Base-by-base conservation (phyloP, 352 stramenopile species). In the Peronospora belbahrii region DNA sequence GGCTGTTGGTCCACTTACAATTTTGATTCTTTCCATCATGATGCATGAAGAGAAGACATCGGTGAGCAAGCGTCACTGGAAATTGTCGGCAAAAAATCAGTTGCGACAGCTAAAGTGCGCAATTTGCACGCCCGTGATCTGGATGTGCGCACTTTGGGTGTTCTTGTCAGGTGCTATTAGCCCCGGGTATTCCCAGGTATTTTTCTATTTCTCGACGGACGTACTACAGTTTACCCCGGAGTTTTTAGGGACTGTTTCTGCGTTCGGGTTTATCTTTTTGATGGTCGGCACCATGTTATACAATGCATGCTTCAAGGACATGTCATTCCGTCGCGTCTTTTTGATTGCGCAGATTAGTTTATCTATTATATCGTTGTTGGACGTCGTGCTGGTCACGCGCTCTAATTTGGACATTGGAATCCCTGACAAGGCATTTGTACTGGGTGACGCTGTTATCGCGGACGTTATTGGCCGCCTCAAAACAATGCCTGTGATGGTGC, bases 181-280 rank as follows among this genome's bases (percentile, higher is more conserved):
- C 23, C 95, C 95, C 6, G 93, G 88, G 18, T 95, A 90, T 53
- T 96, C 96, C 36, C 88, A 95, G 34, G 91, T 97, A 5, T 94
- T 95, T 47, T 95, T 98, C 43, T 98, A 96, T 59, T 98, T 97
- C 52, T 72, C 96, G 11, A 98, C 92, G 0, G 88, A 98, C 51
- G 88, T 97, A 33, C 76, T 98, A 30, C 65, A 89, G 48, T 96
- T 98, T 58, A 87, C 86, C 32, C 88, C 94, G 15, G 92, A 98
- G 66, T 98, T 98, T 62, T 67, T 98, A 15, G 95, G 93, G 19
- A 74, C 80, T 10, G 85, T 97, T 13, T 76, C 53, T 6, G 69
- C 70, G 7, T 78, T 87, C 30, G 81, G 81, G 4, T 88, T 83
- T 42, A 70, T 85, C 19, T 87, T 93, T 27, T 45, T 94, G 7